Evolutionary conservation across 805 yeast species (phyloP), one percentile per base, ranked within the genome.

Genomic region (Priceomyces haplophilus): DNA sequence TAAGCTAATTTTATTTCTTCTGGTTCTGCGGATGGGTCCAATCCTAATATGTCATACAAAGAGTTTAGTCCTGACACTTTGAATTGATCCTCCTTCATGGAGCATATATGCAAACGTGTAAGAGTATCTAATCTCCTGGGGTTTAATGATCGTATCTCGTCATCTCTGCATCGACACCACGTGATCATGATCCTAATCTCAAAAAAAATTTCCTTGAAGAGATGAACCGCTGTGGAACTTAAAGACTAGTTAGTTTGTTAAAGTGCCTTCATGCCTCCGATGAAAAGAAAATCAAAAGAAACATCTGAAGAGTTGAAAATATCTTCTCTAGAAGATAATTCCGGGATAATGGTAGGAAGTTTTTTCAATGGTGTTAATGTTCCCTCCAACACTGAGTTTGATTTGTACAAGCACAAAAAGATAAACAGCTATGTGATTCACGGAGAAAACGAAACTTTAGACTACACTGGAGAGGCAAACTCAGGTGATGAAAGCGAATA

Each of bases 311-410:
- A 73, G 23, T 57, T 76, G 31, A 60, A 65, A 33, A 69, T 78
- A 24, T 48, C 55, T 11, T 50, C 69, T 0, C 50, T 59, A 43
- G 62, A 67, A 13, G 78, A 73, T 13, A 72, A 72, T 19, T 75
- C 80, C 12, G 56, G 72, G 3, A 65, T 78, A 3, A 80, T 77
- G 3, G 73, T 84, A 7, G 85, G 88, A 2, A 76, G 85, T n/a
- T 84, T 86, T 55, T 83, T 89, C 69, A 85, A 85, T 55, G 96
- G 96, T 3, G 70, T 85, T 41, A 65, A 73, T 18, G 75, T 83
- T 2, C 83, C 91, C 29, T 61, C 64, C 6, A 71, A 75, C 11
- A 78, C 85, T 6, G 59, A 66, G 25, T 85, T 90, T 53, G 80
- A 83, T 34, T 64, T 88, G 29, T 87, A 78, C 63, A 72, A 76